Base-by-base conservation (phyloP, 768 basidiomycete genomes). In the Rickenella mellea region DNA sequence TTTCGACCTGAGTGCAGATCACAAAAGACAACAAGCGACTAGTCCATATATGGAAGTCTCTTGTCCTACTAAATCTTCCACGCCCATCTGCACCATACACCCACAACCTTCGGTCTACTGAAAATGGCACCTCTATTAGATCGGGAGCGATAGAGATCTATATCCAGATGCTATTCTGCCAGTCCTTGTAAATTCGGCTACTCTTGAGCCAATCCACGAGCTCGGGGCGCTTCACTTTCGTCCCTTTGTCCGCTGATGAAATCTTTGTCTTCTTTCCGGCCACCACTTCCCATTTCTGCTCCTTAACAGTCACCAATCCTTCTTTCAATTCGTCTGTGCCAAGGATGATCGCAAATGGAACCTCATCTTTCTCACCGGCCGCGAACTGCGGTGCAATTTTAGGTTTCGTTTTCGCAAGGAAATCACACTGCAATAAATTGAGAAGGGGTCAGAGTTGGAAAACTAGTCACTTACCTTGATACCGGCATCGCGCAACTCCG, bases 341-440 rank as follows among this genome's bases (percentile, higher is more conserved):
- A n/a, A 98, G 66, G 49, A 98, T 87, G 43, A 97, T 73, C 2
- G 85, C 92, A 61, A 90, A 96, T 0, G 93, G 94, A 30, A 89
- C 88, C 49, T 89, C 83, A 54, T 97, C 93, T 56, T 69, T 80
- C 64, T 96, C 96, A 21, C 85, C 87, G 1, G 83, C 81, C 17
- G 85, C 85, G 56, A 94, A 97, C 55, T 99, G 94, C 2, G 78
- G 70, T 0, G 72, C 71, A 26, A 90, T 61, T 58, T 97, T 97
- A 0, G 96, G 93, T 59, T 96, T 97, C 42, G 68, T 77, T 61
- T 96, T 97, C 46, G 88, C 86, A 52, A 91, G 66, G 67, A 90
- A 98, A 60, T 98, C 96, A 43, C 86, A 74, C 90, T 93, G 51
- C 5, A 39, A 35, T 21, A 31, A 31, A 32, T 4, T 27, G 9